Percentiles rank a stretch among this genome's conserved stretches.
These are phyloP conservation scores for Tylopilus sp. DNA, from an alignment of 768 basidiomycete species.

Conservation along the genomic window DNA sequence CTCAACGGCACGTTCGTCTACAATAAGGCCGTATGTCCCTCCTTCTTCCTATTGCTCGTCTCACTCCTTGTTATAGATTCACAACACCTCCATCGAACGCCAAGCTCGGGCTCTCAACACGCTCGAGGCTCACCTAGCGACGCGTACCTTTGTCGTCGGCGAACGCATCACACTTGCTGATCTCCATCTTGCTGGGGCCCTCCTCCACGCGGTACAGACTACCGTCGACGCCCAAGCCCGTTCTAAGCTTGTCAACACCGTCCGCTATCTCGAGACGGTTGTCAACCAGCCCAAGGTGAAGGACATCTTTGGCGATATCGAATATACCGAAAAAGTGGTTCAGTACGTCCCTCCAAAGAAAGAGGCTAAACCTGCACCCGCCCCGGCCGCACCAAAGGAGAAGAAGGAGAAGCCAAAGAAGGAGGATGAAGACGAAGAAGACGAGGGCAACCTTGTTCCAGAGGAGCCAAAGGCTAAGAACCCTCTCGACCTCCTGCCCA, in stretches of 20 bases:
- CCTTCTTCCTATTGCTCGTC: background rate
- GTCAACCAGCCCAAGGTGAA: conserved; percentile 78
- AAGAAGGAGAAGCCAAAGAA: conserved; percentile 63
- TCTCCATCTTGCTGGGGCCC: conserved; percentile 57
- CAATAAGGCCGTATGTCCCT: conserved; percentile 70
- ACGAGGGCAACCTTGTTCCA: conserved; percentile 70
- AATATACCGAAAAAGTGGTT: conserved; percentile 64
- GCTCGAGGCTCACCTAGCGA: conserved; percentile 70
- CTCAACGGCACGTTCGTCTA: conserved; percentile 60
- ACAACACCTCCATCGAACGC: conserved; percentile 51
- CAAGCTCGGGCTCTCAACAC: conserved; percentile 57
- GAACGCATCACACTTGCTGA: conserved; percentile 96
- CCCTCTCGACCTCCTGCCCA: conserved; percentile 89
- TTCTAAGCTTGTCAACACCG: conserved; percentile 65
- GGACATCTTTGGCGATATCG: conserved; percentile 56
- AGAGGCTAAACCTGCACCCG: conserved; percentile 51
- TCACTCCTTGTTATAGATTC: conserved; percentile 42
- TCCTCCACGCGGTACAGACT: conserved; percentile 50
- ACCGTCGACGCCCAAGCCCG: conserved; percentile 68
- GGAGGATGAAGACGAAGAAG: conserved; percentile 60
- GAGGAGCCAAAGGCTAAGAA: conserved; percentile 91
- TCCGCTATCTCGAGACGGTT: conserved; percentile 87
- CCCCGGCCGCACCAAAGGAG: conserved; percentile 36
- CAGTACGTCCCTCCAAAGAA: conserved; percentile 75
- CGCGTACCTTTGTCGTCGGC: conserved; percentile 86